Conservation (phyloP, 352 stramenopile genomes). For the Pythium volutum region DNA sequence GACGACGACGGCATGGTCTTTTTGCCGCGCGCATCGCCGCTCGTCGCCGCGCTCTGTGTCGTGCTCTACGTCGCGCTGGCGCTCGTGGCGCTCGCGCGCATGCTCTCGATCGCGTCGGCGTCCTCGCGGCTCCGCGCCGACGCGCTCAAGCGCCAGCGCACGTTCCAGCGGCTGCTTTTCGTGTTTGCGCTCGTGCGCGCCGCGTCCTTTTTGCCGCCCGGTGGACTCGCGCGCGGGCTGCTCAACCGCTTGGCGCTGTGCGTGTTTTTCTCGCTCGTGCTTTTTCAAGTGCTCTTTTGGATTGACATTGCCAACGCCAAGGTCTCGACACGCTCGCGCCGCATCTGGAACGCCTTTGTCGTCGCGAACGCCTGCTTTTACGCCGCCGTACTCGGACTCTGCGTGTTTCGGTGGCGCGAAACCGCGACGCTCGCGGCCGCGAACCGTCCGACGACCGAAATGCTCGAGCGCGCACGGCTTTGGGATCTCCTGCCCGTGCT, state of each 20-base stretch:
- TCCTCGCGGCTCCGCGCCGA: conserved; percentile 27
- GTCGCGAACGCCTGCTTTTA: conserved; percentile 77
- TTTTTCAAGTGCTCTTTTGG: conserved; percentile 86
- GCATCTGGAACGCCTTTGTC: conserved; percentile 75
- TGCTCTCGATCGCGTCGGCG: conserved; percentile 31
- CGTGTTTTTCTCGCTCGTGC: conserved; percentile 83
- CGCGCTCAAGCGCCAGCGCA: conserved; percentile 45
- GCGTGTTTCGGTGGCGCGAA: conserved; percentile 37
- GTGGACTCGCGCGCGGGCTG: conserved; percentile 38
- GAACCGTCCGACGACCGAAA: conserved; percentile 17
- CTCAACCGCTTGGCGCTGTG: conserved; percentile 73
- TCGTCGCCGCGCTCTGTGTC: conserved; percentile 54
- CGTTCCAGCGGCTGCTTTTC: conserved; percentile 71
- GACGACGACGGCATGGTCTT: conserved; percentile 41
- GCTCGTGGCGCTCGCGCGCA: conserved; percentile 47
- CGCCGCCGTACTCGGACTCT: conserved; percentile 55
- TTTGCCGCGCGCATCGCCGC: conserved; percentile 44
- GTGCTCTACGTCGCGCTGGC: conserved; percentile 57
- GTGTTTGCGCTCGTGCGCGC: conserved; percentile 58
- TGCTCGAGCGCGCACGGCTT: conserved; percentile 31
- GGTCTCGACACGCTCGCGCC: conserved; percentile 60
- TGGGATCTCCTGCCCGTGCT: conserved; percentile 56
- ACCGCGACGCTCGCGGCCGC: not conserved
- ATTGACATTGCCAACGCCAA: conserved; percentile 86
- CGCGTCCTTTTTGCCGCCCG: conserved; percentile 45